Evolutionary conservation across 1,284 basidiomycete genomes (phyloP).

Genomic region (Microbotryum lychnidis-dioicae): DNA sequence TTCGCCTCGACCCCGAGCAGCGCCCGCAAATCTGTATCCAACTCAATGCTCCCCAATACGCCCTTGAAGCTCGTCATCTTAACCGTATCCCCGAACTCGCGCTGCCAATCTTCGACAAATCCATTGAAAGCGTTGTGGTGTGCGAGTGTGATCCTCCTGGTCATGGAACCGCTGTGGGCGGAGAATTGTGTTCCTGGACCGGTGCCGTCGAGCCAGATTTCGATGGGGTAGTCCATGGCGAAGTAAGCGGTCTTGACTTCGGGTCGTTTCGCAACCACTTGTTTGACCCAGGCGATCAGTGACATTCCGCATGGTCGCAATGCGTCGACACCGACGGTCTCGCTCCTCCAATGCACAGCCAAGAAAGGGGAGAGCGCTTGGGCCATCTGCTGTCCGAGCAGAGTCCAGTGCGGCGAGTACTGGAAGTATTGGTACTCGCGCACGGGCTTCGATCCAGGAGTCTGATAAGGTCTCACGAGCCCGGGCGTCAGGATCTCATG

Average conservation of each 20-base stretch:
- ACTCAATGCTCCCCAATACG: constrained; percentile 7
- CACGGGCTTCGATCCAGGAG: constrained; percentile 3
- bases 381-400: constrained; percentile 26
- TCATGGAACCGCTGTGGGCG: constrained; percentile 34
- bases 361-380: constrained; percentile 27
- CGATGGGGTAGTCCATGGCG: constrained; percentile 37
- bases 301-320: constrained; percentile 25
- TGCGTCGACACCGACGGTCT: constrained; percentile 27
- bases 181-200: not conserved
- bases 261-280: constrained; percentile 15
- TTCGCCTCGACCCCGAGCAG: not conserved
- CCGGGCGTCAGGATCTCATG: constrained; percentile 26
- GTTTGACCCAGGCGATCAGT: constrained; percentile 20
- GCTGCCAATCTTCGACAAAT: constrained; percentile 19
- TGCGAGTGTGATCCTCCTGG: constrained; percentile 30
- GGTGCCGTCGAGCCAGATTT: constrained; percentile 18
- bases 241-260: constrained; percentile 32
- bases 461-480: not conserved
- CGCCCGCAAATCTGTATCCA: not conserved
- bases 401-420: constrained; percentile 32
- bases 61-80: constrained; percentile 14
- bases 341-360: constrained; percentile 35
- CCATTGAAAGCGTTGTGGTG: constrained; percentile 31
- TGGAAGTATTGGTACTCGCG: constrained; percentile 30
- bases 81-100: constrained; percentile 3